Percentiles rank a stretch among this genome's conserved stretches.
phyloP scores from a whole-genome alignment of 495 filamentous ascomycete genomes.

The Schizothecium vesticola region DNA sequence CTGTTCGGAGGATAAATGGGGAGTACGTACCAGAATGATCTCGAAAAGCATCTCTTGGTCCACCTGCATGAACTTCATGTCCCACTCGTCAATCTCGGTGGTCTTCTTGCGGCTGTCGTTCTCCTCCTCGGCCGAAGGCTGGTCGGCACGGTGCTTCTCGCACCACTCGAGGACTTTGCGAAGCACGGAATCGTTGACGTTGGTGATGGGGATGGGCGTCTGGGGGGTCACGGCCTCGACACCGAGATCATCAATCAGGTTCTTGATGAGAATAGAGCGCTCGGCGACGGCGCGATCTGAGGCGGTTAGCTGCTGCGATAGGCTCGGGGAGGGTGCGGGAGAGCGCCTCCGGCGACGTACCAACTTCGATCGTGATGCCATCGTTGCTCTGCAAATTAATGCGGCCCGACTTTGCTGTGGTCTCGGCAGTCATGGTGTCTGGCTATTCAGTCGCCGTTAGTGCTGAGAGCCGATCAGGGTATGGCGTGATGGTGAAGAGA shows the following conservation, averaged over 20 bases:
- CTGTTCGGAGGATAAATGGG: not conserved
- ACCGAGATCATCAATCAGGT: constrained; percentile 91
- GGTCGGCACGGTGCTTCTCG: constrained; percentile 86
- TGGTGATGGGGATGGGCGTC: constrained; percentile 64
- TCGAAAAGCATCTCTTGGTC: constrained; percentile 99
- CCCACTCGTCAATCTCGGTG: constrained; percentile 98
- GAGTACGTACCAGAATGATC: constrained; percentile 79
- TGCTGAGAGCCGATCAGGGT: not conserved
- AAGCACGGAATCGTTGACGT: constrained; percentile 90
- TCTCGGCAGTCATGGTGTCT: constrained; percentile 18
- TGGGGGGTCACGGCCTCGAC: constrained; percentile 58
- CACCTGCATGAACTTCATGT: constrained; percentile 99
- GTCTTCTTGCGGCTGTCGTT: constrained; percentile 95
- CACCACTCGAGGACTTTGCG: constrained; percentile 98
- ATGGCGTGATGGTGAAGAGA: not conserved
- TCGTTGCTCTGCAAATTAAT: constrained; percentile 22
- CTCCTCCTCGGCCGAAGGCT: constrained; percentile 71
- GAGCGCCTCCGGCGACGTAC: constrained; percentile 1
- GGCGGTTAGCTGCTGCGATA: constrained; percentile 24
- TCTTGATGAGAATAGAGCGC: constrained; percentile 92
- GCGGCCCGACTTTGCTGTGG: constrained; percentile 8
- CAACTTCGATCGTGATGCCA: constrained; percentile 13
- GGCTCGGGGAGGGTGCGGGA: not conserved
- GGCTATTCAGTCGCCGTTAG: not conserved
- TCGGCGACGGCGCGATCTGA: constrained; percentile 76